Base-by-base conservation (phyloP, 2,329 filamentous ascomycete species). In the Hypoxylon sp. region DNA sequence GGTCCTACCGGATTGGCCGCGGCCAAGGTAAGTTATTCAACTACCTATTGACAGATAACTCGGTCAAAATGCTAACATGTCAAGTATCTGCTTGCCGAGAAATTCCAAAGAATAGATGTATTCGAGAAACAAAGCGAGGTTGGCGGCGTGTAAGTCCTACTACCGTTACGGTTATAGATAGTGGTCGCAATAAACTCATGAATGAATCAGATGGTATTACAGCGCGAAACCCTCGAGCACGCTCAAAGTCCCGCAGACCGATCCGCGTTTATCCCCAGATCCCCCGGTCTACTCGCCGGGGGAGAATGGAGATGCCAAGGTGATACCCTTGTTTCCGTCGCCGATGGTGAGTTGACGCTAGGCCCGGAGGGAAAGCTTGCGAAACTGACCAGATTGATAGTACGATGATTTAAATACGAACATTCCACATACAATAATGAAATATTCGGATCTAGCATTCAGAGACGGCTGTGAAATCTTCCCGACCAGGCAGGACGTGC, bases 361-460 rank as follows among this genome's bases (percentile, higher is more conserved):
- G 4, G 13, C 32, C 32, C 13, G n/a, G 32, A n/a, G 13, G 13
- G 10, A 34, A 11, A 34, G 1, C 30, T 13, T 13, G 10, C 13
- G 8, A 11, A 34, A 37, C 32, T 37, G 13, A 41, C 37, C 7
- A 20, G 4, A 10, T 10, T 6, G 6, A 20, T 11, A 41, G 37
- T 97, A 97, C 76, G 87, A 93, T 49, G 80, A 84, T 22, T 81
- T 97, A 15, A 90, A 97, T 72, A 93, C 94, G 20, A 98, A 98
- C 75, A 93, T 97, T 49, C 91, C 93, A 0, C 87, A 90, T 62
- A 82, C 83, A 0, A 75, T 97, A 54, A 98, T 98, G 94, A 81
- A 84, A 3, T 97, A 89, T 75, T 89, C 89, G 4, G 91, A 94
- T 68, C 80, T 86, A 6, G 75, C 84, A 0, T 95, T 95, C 72